Percentiles rank a stretch among this genome's conserved stretches.
phyloP scores from a whole-genome alignment of 192 early-diverging fungal genomes.

The Coemansia reversa region DNA sequence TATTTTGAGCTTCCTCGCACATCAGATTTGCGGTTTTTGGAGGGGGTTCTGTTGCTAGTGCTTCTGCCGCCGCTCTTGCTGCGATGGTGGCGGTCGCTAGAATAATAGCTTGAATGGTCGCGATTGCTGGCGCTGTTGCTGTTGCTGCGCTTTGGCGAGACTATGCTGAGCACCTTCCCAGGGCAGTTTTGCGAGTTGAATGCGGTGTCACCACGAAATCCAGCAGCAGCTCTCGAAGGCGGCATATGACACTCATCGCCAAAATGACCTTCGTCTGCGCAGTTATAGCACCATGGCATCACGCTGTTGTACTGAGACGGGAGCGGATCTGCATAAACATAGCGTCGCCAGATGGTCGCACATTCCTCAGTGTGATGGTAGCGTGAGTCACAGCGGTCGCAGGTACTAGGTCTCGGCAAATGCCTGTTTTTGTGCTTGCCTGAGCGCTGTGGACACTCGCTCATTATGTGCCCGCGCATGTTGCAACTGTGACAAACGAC shows the following conservation, averaged over 20 bases:
- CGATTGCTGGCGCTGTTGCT: constrained; percentile 4
- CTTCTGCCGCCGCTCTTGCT: no score
- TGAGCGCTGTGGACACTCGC: constrained; percentile 37
- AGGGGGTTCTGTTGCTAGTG: no score
- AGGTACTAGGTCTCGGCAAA: constrained; percentile 1
- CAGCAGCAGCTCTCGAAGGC: constrained; percentile 9
- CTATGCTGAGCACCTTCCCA: constrained; percentile 14
- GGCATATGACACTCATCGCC: constrained; percentile 38
- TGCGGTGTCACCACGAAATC: constrained; percentile 30
- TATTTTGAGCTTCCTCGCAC: background rate
- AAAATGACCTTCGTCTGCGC: constrained; percentile 36
- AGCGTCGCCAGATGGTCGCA: constrained; percentile 47
- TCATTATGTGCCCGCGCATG: constrained; percentile 43
- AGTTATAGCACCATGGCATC: constrained; percentile 50
- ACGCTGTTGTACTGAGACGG: constrained; percentile 26
- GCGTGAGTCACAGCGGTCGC: constrained; percentile 26
- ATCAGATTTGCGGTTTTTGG: no score
- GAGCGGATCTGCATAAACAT: constrained; percentile 21
- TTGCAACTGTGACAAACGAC: constrained; percentile 50
- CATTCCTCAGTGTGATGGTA: constrained; percentile 49
- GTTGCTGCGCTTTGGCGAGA: constrained; percentile 4
- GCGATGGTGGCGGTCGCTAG: constrained; percentile 1
- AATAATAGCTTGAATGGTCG: constrained; percentile 3
- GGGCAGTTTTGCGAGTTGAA: constrained; percentile 35
- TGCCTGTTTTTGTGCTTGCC: background rate